Evolutionary conservation across 148 eudicot genomes (phyloP), one percentile per base, ranked within the genome.

Genomic region (Nepenthes mirabilis): DNA sequence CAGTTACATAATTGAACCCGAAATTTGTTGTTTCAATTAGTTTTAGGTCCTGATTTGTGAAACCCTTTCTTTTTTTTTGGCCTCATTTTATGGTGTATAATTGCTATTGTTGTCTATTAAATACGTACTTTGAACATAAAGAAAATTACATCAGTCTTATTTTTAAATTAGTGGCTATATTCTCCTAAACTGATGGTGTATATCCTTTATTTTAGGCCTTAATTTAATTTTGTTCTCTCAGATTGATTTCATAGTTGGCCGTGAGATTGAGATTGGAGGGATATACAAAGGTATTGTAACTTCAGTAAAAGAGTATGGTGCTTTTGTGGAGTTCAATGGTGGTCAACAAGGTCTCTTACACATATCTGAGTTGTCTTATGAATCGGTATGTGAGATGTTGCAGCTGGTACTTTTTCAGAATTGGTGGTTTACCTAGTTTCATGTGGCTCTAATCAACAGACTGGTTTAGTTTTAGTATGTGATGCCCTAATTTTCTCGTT

Each of bases 271-370:
- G 80, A 76, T 88, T 68, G 99, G 99, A 61, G 88, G 85, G 49
- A 57, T 81, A 36, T 93, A 93, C 66, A 88, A 86, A 80, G 99
- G 99, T 43, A 63, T 65, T 52, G 84, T 93, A 43, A 65, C 79
- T 12, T 68, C 99, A 53, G 72, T 88, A 32, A 93, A 93, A 77
- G 99, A 93, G 68, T 93, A 86, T 76, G 99, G 99, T 65, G 99
- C 99, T 65, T 93, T 93, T 80, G 95, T 93, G 72, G 99, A 88
- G 81, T 84, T 93, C 62, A 93, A 86, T 77, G 99, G 99, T 52
- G 99, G 99, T 53, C 96, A 93, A 70, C 87, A 80, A 60, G 99
- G 96, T 53, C 96, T 93, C 61, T 68, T 93, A n/a, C 99, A 93
- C 68, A 78, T 79, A 56, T 93, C 99, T 43, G 96, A 93, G 65